These are phyloP conservation scores for Boletus rex-veris DNA, from an alignment of 768 basidiomycete genomes.

Conservation along the genomic window DNA sequence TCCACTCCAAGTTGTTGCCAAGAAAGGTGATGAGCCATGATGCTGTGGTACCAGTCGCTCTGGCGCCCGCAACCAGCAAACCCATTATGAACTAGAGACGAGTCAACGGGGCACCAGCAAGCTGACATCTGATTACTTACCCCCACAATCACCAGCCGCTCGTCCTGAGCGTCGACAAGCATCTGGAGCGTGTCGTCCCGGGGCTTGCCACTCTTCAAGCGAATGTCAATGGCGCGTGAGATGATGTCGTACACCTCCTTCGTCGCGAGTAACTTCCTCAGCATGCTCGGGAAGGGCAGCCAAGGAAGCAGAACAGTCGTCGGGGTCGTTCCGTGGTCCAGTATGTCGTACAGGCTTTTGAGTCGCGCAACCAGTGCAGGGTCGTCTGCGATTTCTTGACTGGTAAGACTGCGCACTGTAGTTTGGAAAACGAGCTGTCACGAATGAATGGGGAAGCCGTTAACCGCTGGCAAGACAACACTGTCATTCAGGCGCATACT, in stretches of 20 bases:
- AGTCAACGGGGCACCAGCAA: constrained; percentile 19
- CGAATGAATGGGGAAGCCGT: neutral
- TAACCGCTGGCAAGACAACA: neutral
- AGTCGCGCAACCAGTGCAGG: constrained; percentile 57
- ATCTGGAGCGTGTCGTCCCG: constrained; percentile 70
- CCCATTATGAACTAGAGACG: constrained; percentile 73
- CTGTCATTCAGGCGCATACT: constrained; percentile 35
- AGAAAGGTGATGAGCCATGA: constrained; percentile 76
- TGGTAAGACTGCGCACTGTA: constrained; percentile 64
- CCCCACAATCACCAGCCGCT: constrained; percentile 64
- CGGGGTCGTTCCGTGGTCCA: constrained; percentile 71
- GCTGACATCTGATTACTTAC: constrained; percentile 38
- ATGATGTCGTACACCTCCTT: constrained; percentile 75
- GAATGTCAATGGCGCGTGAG: constrained; percentile 49
- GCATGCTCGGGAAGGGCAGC: constrained; percentile 71
- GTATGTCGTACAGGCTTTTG: constrained; percentile 59
- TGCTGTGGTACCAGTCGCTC: constrained; percentile 77
- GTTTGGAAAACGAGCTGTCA: constrained; percentile 67
- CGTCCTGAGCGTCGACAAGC: constrained; percentile 68
- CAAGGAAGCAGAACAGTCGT: constrained; percentile 71
- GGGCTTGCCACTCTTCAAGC: constrained; percentile 53
- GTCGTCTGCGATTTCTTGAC: constrained; percentile 68
- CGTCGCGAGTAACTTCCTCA: constrained; percentile 67
- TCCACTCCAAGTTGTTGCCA: constrained; percentile 64
- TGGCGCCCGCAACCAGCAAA: constrained; percentile 72